These are phyloP conservation scores for Annona squamosa DNA, from an alignment of 164 flowering plant species.

Conservation along the genomic window DNA sequence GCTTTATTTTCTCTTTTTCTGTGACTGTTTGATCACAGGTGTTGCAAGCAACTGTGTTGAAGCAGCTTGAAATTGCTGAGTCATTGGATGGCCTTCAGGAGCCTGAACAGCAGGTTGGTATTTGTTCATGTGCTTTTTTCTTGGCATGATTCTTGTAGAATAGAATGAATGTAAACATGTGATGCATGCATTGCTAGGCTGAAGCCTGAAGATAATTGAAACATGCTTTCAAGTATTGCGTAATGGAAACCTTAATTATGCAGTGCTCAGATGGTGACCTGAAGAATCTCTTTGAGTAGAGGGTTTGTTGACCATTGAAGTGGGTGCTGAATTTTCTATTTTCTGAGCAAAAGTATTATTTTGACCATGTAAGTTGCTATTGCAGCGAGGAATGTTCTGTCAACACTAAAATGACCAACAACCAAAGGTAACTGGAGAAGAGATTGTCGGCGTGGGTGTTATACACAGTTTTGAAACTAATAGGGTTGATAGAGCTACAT, in stretches of 20 bases:
- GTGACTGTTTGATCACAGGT: constrained; percentile 35
- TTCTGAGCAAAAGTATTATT: no score
- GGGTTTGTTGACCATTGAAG: no score
- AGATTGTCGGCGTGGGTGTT: not conserved
- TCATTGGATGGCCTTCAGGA: constrained; percentile 41
- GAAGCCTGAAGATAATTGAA: no score
- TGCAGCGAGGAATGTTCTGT: not conserved
- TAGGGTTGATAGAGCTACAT: no score
- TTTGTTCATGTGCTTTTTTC: no score
- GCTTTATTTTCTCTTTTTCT: not conserved
- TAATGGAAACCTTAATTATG: no score
- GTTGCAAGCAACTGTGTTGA: constrained; percentile 56
- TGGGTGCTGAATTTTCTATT: no score
- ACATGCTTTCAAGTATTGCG: no score
- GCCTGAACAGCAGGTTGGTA: constrained; percentile 49
- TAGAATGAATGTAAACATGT: not conserved
- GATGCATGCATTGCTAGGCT: no score
- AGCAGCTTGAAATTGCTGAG: constrained; percentile 58
- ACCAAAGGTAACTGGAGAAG: not conserved
- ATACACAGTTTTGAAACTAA: no score
- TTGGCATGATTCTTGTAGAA: not conserved
- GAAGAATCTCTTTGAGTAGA: no score
- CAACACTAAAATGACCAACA: not conserved
- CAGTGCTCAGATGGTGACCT: no score
- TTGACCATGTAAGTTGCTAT: not conserved